Percentiles rank a stretch among this genome's conserved stretches.
Conservation (phyloP, 2,329 filamentous ascomycete genomes). For the Hypoxylon sp. region DNA sequence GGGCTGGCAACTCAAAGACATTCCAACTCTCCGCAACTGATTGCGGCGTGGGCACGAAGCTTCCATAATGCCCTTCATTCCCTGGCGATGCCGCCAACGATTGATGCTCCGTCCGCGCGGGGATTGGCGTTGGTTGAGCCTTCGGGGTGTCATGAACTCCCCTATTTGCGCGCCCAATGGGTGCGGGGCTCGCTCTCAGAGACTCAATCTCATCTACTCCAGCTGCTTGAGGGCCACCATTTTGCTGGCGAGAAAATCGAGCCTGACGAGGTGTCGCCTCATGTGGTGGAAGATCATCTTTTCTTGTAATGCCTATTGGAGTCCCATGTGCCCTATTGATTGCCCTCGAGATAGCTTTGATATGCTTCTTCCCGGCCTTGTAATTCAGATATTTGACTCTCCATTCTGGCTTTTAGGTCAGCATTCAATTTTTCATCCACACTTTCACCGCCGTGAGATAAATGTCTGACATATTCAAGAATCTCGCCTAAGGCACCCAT, state of each 20-base stretch:
- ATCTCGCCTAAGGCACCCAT: not conserved
- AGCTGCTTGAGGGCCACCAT: slow-evolving; percentile 25
- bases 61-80: slow-evolving; percentile 66
- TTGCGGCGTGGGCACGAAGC: slow-evolving; percentile 64
- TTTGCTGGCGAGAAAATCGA: slow-evolving; percentile 47
- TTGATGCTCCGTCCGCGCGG: slow-evolving; percentile 57
- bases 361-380: slow-evolving; percentile 93
- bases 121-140: slow-evolving; percentile 46
- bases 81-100: slow-evolving; percentile 58
- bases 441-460: not conserved
- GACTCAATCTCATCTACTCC: slow-evolving; percentile 45
- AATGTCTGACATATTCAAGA: not conserved
- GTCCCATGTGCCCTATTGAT: slow-evolving; percentile 73
- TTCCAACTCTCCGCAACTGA: slow-evolving; percentile 52
- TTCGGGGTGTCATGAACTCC: slow-evolving; percentile 26
- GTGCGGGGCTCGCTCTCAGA: slow-evolving; percentile 50
- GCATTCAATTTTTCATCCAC: slow-evolving; percentile 2
- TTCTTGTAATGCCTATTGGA: slow-evolving; percentile 57
- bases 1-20: slow-evolving; percentile 68
- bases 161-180: slow-evolving; percentile 45
- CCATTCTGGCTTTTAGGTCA: slow-evolving; percentile 75
- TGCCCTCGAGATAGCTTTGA: slow-evolving; percentile 85
- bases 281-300: slow-evolving; percentile 54
- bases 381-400: slow-evolving; percentile 94
- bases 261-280: slow-evolving; percentile 53